phyloP scores from a whole-genome alignment of 805 yeast genomes.

The Pichia manshurica region DNA sequence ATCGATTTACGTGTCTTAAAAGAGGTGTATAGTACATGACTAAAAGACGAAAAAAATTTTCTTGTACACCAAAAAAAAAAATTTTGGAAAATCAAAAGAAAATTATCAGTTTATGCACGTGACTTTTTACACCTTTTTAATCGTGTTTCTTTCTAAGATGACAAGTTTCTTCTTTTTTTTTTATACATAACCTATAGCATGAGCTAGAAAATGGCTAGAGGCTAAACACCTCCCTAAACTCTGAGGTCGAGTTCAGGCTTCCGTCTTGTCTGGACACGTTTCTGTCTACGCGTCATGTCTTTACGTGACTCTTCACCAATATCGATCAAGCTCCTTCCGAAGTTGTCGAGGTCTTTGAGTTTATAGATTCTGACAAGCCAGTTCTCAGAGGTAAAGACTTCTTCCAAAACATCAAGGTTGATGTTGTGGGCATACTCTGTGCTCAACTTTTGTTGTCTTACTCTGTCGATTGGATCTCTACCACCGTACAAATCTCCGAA shows the following conservation, averaged over 20 bases:
- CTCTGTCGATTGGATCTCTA: slow-evolving; percentile 71
- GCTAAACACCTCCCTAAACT: too few relatives aligned
- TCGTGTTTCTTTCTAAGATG: too few relatives aligned
- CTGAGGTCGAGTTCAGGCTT: slow-evolving; percentile 28
- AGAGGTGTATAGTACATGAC: too few relatives aligned
- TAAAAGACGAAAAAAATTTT: not conserved
- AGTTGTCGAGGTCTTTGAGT: slow-evolving; percentile 79
- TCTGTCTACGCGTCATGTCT: slow-evolving; percentile 21
- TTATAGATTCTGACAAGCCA: slow-evolving; percentile 95
- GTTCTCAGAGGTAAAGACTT: slow-evolving; percentile 91
- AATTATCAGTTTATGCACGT: too few relatives aligned
- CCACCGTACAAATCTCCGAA: slow-evolving; percentile 67
- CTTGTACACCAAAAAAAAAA: not conserved
- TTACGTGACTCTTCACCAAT: slow-evolving; percentile 48
- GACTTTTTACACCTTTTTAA: too few relatives aligned
- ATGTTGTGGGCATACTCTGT: slow-evolving; percentile 34
- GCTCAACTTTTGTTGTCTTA: slow-evolving; percentile 63
- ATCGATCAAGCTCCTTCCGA: slow-evolving; percentile 72
- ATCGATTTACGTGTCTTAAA: not conserved
- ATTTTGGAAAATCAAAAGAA: not conserved
- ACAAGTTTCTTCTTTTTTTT: too few relatives aligned
- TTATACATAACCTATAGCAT: too few relatives aligned
- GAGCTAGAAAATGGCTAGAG: too few relatives aligned
- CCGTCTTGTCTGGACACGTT: slow-evolving; percentile 24
- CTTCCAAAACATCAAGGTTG: slow-evolving; percentile 74